Percentiles rank a stretch among this genome's conserved stretches.
phyloP scores from a whole-genome alignment of 176 grass and related monocot genomes.

The Alloteropsis semialata region DNA sequence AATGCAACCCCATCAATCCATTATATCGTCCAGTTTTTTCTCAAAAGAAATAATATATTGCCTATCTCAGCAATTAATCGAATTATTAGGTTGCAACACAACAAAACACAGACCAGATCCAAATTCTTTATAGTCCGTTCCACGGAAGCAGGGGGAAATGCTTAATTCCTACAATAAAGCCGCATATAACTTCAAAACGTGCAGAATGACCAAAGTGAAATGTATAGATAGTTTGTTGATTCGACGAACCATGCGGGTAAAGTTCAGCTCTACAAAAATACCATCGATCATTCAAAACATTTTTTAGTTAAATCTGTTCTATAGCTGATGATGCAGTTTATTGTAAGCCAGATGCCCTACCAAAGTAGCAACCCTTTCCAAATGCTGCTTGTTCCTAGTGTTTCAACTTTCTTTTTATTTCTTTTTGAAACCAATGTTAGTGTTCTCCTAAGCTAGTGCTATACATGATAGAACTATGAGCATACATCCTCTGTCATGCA shows the following conservation, averaged over 20 bases:
- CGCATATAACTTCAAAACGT: not conserved
- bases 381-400: slow-evolving; percentile 17
- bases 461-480: slow-evolving; percentile 31
- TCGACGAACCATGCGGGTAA: not conserved
- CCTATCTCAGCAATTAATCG: slow-evolving; percentile 10
- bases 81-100: slow-evolving; percentile 19
- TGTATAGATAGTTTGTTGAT: too few species aligned
- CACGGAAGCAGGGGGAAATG: not conserved
- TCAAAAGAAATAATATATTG: not conserved
- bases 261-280: not conserved
- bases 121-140: not conserved
- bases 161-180: not conserved
- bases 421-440: not conserved
- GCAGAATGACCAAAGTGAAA: not conserved
- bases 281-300: not conserved
- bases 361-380: slow-evolving; percentile 17
- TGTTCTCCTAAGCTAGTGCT: not conserved
- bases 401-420: not conserved
- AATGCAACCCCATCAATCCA: not conserved
- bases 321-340: not conserved
- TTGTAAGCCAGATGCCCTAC: not conserved
- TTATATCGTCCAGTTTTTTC: slow-evolving; percentile 16
- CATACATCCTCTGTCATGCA: not conserved
- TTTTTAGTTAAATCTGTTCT: not conserved
- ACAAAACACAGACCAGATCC: not conserved